These are phyloP conservation scores for Castanopsis chinensis DNA, from an alignment of 306 rosid species.

Conservation along the genomic window DNA sequence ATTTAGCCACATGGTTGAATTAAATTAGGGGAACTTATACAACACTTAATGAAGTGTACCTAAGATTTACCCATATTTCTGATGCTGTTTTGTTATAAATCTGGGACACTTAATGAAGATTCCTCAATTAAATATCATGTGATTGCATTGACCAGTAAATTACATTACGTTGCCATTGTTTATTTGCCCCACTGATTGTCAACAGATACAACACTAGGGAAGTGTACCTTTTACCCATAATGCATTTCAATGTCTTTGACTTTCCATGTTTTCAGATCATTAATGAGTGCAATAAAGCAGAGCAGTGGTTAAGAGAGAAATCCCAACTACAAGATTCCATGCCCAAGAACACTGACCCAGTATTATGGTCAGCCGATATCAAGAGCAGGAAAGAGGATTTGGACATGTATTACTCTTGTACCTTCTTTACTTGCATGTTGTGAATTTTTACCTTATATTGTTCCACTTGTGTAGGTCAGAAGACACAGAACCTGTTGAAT, in stretches of 20 bases:
- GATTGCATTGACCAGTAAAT: no score
- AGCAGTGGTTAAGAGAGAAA: slow-evolving; percentile 77
- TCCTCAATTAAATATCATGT: no score
- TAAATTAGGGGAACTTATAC: no score
- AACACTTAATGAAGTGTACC: no score
- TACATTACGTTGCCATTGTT: no score
- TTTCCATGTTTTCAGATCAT: slow-evolving; percentile 34
- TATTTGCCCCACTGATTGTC: no score
- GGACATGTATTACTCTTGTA: slow-evolving; percentile 46
- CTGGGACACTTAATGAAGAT: no score
- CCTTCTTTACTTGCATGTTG: slow-evolving; percentile 7
- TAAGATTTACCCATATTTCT: no score
- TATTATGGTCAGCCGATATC: slow-evolving; percentile 64
- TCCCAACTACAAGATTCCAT: slow-evolving; percentile 58
- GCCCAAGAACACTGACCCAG: slow-evolving; percentile 65
- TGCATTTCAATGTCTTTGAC: slow-evolving; percentile 1
- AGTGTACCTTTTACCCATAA: no score
- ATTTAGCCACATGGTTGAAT: no score
- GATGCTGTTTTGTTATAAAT: no score
- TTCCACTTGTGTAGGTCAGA: neutral
- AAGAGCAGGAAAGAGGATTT: slow-evolving; percentile 52
- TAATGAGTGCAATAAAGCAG: slow-evolving; percentile 59
- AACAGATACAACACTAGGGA: no score
- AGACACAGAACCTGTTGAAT: neutral
- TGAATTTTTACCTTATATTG: neutral